These are phyloP conservation scores for Eucalyptus curtisii DNA, from an alignment of 345 rosid species.

Conservation along the genomic window DNA sequence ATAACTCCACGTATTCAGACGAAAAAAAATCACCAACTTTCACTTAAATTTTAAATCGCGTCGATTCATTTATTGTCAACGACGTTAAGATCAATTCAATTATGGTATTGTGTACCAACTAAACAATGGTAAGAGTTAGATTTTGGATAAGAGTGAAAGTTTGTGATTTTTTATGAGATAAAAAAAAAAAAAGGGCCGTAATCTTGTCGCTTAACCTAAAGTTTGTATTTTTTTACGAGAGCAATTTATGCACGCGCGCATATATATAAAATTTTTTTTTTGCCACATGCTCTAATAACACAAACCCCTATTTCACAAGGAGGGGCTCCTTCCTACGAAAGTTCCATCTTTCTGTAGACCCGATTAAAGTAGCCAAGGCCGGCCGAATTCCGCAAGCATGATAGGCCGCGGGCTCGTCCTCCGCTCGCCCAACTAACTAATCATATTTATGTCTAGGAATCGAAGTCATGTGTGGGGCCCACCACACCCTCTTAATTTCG, in stretches of 20 bases:
- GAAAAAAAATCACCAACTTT: no score
- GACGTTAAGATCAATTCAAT: background rate
- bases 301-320: background rate
- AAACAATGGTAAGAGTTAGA: no score
- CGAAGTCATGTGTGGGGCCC: background rate
- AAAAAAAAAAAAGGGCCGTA: no score
- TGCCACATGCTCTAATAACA: background rate
- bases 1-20: background rate
- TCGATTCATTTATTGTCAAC: fast-evolving
- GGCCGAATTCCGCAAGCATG: background rate
- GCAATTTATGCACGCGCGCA: background rate
- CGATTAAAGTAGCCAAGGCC: background rate
- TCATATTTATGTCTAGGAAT: background rate
- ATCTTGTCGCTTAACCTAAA: no score
- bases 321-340: background rate
- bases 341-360: background rate
- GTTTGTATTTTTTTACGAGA: no score
- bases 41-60: no score
- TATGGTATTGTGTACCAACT: background rate
- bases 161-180: no score
- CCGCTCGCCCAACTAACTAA: background rate
- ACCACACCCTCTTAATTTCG: background rate
- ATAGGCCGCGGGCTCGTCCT: background rate
- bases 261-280: no score
- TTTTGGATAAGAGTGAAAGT: no score